Evolutionary conservation across 2,329 filamentous ascomycete species (phyloP), one percentile per base, ranked within the genome.

Genomic region (Elsinoe fawcettii): DNA sequence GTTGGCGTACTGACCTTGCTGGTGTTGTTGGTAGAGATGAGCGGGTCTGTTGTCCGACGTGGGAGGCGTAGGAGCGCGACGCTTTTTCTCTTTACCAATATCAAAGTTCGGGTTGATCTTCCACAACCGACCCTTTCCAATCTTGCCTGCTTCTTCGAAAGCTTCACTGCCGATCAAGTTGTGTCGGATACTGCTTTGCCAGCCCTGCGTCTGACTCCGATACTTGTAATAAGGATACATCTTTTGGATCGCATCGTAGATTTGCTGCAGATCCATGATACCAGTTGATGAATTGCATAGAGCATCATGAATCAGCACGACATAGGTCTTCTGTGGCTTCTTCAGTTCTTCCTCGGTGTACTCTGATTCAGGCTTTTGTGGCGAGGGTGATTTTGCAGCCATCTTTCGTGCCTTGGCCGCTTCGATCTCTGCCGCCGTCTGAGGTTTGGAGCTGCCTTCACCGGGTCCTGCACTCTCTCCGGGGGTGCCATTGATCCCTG

Each of bases 271-370:
- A 47, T 83, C 83, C 74, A 85, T 82, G 58, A 79, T 76, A 5
- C 75, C 75, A 18, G 73, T 78, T 25, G 73, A 73, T 36, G 80
- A 77, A 36, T 81, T 77, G 1, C 79, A 77, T 27, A 86, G 76
- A 12, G 79, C 78, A 66, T 85, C 82, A 63, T 84, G 82, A 55
- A 85, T 82, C 41, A 85, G 75, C 23, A 82, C 77, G 7, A 83
- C 80, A 64, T 85, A 86, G 32, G 83, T 84, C 60, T 80, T 77
- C 3, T 75, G 77, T 1, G 83, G 83, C 69, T 88, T 87, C 58
- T 83, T 81, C 53, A 90, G 75, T 70, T 90, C 85, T 65, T 90
- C 87, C 34, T 85, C 82, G 1, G 86, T 88, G 67, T 86, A 77
- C 64, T 86, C 85, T 54, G 80, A 80, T 41, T 80, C 76, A 11